phyloP scores from a whole-genome alignment of 495 filamentous ascomycete species.

The Elasticomyces elasticus region DNA sequence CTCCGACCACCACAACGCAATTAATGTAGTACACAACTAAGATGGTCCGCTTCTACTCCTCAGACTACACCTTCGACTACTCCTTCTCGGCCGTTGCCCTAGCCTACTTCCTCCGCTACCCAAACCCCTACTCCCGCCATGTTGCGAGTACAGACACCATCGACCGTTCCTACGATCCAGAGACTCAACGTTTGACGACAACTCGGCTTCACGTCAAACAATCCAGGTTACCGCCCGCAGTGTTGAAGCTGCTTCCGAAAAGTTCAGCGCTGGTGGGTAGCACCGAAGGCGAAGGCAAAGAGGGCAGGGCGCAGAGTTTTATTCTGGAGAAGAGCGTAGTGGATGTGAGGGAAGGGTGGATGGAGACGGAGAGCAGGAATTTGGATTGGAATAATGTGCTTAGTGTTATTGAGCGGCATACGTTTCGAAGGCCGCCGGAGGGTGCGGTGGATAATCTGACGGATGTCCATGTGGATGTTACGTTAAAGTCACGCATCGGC shows the following conservation, averaged over 20 bases:
- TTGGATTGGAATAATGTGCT: slow-evolving; percentile 69
- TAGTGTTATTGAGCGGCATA: slow-evolving; percentile 81
- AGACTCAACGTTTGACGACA: slow-evolving; percentile 72
- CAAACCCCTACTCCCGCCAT: slow-evolving; percentile 91
- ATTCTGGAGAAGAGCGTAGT: slow-evolving; percentile 88
- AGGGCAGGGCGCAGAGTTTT: slow-evolving; percentile 66
- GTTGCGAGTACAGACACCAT: slow-evolving; percentile 96
- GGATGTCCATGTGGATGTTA: slow-evolving; percentile 73
- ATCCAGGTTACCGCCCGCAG: slow-evolving; percentile 73
- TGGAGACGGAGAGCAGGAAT: slow-evolving; percentile 37
- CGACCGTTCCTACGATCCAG: slow-evolving; percentile 68
- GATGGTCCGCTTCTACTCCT: slow-evolving; percentile 85
- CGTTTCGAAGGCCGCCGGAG: slow-evolving; percentile 47
- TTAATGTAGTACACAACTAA: too few species aligned
- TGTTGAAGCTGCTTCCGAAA: slow-evolving; percentile 71
- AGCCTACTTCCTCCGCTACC: slow-evolving; percentile 98
- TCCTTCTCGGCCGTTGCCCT: slow-evolving; percentile 85
- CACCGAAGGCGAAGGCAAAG: slow-evolving; percentile 44
- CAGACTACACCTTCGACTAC: slow-evolving; percentile 80
- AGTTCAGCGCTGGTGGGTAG: too few species aligned
- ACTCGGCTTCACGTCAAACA: slow-evolving; percentile 88
- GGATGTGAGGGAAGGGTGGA: slow-evolving; percentile 78
- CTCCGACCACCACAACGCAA: slow-evolving; percentile 4
- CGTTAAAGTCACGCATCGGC: slow-evolving; percentile 70
- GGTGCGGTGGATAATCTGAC: slow-evolving; percentile 45